A percentile compares a stretch with the other conserved stretches of the same genome.
phyloP scores from a whole-genome alignment of 805 yeast genomes.

The Henningerozyma blattae region DNA sequence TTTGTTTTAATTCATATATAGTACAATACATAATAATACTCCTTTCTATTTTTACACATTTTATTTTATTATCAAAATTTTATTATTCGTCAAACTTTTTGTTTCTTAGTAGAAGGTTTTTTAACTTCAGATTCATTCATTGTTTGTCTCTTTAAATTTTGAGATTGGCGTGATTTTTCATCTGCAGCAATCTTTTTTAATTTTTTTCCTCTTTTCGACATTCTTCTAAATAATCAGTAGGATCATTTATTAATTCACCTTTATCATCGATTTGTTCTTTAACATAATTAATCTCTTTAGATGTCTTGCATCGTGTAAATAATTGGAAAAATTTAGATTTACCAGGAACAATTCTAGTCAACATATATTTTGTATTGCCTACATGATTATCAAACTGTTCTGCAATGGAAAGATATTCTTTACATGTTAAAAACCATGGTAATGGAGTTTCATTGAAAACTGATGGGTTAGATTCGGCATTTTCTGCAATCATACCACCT shows the following conservation, averaged over 20 bases:
- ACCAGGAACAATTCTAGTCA: slow-evolving; percentile 71
- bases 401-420: slow-evolving; percentile 47
- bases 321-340: slow-evolving; percentile 46
- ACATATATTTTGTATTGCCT: slow-evolving; percentile 71
- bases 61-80: no score
- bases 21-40: no score
- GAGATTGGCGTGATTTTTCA: background rate
- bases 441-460: slow-evolving; percentile 41
- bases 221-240: slow-evolving; percentile 8
- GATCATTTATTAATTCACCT: slow-evolving; percentile 13
- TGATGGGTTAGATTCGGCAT: slow-evolving; percentile 80
- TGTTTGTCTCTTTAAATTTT: background rate
- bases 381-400: slow-evolving; percentile 44
- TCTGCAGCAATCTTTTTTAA: background rate
- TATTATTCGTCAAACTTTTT: no score
- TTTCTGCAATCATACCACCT: slow-evolving; percentile 93
- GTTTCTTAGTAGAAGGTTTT: no score
- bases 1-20: no score
- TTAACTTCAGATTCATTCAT: background rate
- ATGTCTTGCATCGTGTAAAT: slow-evolving; percentile 43
- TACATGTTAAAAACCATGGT: slow-evolving; percentile 43
- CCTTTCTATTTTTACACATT: no score
- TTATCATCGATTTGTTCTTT: slow-evolving; percentile 8
- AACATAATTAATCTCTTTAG: slow-evolving; percentile 33
- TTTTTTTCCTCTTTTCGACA: slow-evolving; percentile 1